Base-by-base conservation (phyloP, 2,329 filamentous ascomycete genomes). In the Chaetomiaceae sp. region DNA sequence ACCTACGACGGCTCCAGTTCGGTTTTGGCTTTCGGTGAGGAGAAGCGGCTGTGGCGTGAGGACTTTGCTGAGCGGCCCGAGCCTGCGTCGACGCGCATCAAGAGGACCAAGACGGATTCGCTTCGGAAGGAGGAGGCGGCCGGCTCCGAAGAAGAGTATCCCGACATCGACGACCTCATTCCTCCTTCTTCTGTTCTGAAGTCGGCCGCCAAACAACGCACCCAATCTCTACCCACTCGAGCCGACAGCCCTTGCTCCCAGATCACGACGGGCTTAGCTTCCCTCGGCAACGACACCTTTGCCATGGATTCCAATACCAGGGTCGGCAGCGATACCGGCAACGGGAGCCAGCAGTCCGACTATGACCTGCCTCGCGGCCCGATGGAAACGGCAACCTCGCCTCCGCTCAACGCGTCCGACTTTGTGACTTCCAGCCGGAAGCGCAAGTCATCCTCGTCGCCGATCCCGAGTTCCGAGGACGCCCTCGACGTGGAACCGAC, bases 21-120 rank as follows among this genome's bases (percentile, higher is more conserved):
- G 2, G 55, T 69, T 19, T 9, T 55, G 22, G 61, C 64, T 3
- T 71, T 72, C 34, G 69, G 65, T 12, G 68, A 72, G 2, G 69
- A 71, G 39, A 64, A 68, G 1, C 71, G 65, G 49, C 42, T 76
- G 15, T 78, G 75, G 76, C 69, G 69, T 2, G 73, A 75, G 43
- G 72, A 72, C 17, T 69, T 67, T 59, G 71, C 71, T 19, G 61
- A 64, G 19, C 70, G 72, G 44, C 65, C 72, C 1, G 69, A 72
- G 25, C 71, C 71, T 5, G 47, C 65, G 9, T 57, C 69, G 1
- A 73, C 66, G 40, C 70, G 71, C 42, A 69, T 69, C 17, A 79
- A 75, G 64, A 82, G 82, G 65, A 67, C 78, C 56, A 82, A 81
- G 62, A 80, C 77, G 56, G 68, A 67, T 22, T 75, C 40, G 14